phyloP scores from a whole-genome alignment of 2,329 filamentous ascomycete genomes.

The Neonectria hederae region DNA sequence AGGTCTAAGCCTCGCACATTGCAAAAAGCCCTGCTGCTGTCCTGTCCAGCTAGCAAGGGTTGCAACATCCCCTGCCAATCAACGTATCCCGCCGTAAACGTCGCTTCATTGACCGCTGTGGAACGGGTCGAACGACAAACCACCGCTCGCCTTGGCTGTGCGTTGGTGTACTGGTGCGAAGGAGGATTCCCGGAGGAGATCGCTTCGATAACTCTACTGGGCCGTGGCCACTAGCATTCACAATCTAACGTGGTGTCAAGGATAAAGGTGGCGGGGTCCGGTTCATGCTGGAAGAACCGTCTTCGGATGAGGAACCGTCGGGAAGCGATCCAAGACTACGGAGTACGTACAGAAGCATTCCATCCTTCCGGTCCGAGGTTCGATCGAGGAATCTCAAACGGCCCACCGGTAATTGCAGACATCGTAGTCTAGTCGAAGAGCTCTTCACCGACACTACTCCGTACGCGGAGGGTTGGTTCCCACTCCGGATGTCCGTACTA shows the following conservation, averaged over 20 bases:
- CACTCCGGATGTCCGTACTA: constrained; percentile 3
- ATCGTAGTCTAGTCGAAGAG: not conserved
- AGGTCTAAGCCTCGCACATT: constrained; percentile 42
- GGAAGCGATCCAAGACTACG: not conserved
- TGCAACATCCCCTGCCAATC: constrained; percentile 18
- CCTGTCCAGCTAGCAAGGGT: constrained; percentile 16
- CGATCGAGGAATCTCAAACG: not conserved
- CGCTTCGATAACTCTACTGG: constrained; percentile 2
- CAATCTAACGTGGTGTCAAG: constrained; percentile 9
- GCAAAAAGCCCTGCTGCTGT: constrained; percentile 39
- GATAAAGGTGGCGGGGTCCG: constrained; percentile 4
- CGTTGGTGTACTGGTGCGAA: not conserved
- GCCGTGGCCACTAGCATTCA: constrained; percentile 4
- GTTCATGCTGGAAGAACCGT: constrained; percentile 7
- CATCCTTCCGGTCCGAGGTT: not conserved
- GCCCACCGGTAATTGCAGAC: constrained; percentile 4
- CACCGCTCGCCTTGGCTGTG: constrained; percentile 15
- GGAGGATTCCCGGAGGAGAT: constrained; percentile 12
- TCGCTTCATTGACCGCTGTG: constrained; percentile 15
- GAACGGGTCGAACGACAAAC: constrained; percentile 16
- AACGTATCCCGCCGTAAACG: constrained; percentile 20
- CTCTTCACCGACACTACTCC: constrained; percentile 6
- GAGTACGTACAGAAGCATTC: not conserved
- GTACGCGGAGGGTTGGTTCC: constrained; percentile 9
- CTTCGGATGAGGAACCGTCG: constrained; percentile 8